Evolutionary conservation across 176 grass and related monocot species (phyloP), one percentile per base, ranked within the genome.

Genomic region (Pontederia paniculata): DNA sequence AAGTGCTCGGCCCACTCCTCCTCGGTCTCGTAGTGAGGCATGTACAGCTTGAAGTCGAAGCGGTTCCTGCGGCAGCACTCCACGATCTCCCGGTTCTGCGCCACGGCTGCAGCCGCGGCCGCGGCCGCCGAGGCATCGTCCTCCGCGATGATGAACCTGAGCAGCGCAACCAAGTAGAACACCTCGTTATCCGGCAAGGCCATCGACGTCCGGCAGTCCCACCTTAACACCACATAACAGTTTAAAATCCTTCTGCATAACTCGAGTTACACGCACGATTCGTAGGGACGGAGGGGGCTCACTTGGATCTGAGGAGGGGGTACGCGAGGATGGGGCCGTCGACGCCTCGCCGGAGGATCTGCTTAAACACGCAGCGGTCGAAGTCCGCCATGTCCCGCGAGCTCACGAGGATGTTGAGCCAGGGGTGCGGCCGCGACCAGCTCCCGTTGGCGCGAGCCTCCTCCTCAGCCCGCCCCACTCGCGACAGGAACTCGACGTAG

Each of bases 111-210:
- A 66, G 79, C 83, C 18, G 66, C 78, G 28, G 73, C 78, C 41
- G 77, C 58, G 16, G 75, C 77, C 0, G 83, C 75, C 5, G 73
- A 77, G 0, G 77, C 65, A 47, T 65, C 25, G 25, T 31, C 25
- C 25, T 71, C 18, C 31, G 61, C 14, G 58, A 1, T 70, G 80
- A 78, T 78, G 77, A 93, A 91, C 0, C 94, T 71, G 8, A 98
- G 87, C 63, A 98, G 78, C 54, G 94, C 94, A 57, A 98, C 94
- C 46, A 98, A 80, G 72, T 98, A 98, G 75, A 98, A 98, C 44
- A 98, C 46, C 58, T 85, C 78, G 57, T 77, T 73, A 5, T 88
- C 75, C 42, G 87, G 87, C 14, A 98, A 54, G 25, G 80, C 80
- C 54, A 93, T 83, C 62, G 87, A 98, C 77, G 76, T 98, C 42